Evolutionary conservation across 208 protist species (phyloP).

Genomic region (Novymonas esmeraldas): DNA sequence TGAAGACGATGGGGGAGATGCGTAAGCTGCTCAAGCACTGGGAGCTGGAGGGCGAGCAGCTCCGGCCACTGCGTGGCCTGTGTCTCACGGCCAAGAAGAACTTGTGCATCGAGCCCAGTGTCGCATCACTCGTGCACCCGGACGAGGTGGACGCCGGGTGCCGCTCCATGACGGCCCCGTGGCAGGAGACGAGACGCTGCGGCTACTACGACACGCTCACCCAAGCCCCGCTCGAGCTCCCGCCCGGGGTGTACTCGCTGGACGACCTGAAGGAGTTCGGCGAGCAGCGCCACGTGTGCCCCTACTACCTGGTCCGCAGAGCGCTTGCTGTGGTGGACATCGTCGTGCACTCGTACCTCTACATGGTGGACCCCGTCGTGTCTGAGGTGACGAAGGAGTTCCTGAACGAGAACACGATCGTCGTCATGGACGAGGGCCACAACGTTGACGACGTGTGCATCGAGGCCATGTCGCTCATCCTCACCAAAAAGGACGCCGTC

Average conservation of each 20-base stretch:
- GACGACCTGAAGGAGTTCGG: constrained; percentile 96
- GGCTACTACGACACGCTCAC: constrained; percentile 83
- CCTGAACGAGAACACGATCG: constrained; percentile 95
- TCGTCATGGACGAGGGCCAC: constrained; percentile 99
- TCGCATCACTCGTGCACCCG: constrained; percentile 60
- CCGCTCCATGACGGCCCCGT: constrained; percentile 93
- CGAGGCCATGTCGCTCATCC: constrained; percentile 97
- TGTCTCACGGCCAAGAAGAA: constrained; percentile 95
- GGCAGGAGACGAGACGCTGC: constrained; percentile 78
- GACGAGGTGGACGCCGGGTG: constrained; percentile 96
- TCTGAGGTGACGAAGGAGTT: constrained; percentile 92
- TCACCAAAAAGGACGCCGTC: constrained; percentile 92
- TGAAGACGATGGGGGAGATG: constrained; percentile 97
- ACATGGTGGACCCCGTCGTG: constrained; percentile 99
- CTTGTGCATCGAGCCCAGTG: constrained; percentile 95
- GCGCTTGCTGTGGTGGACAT: constrained; percentile 95
- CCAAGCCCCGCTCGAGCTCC: constrained; percentile 65
- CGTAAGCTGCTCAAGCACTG: constrained; percentile 83
- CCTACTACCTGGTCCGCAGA: constrained; percentile 93
- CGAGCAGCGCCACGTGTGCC: constrained; percentile 92
- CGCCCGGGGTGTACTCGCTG: constrained; percentile 96
- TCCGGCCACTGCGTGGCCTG: constrained; percentile 70
- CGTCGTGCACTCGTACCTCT: constrained; percentile 99
- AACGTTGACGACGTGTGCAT: constrained; percentile 99
- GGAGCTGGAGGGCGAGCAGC: constrained; percentile 53